Percentiles rank a stretch among this genome's conserved stretches.
Conservation (phyloP, 768 basidiomycete genomes). For the Paxillus ammoniavirescens region DNA sequence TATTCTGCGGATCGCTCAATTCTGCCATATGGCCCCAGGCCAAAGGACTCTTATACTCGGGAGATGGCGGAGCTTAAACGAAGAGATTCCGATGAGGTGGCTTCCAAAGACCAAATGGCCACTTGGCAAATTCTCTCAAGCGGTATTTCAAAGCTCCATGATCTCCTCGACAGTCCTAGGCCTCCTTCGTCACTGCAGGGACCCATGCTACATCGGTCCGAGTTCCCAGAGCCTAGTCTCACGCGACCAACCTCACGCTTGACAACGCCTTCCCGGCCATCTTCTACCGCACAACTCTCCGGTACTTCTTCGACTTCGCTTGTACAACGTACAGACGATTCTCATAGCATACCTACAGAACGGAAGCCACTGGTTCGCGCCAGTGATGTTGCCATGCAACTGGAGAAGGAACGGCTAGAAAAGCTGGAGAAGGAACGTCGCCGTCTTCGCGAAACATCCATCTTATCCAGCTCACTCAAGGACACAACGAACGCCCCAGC, state of each 20-base stretch:
- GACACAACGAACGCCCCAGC: conserved; percentile 26
- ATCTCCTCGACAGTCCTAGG: conserved; percentile 44
- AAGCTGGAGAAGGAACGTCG: conserved; percentile 31
- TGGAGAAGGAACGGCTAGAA: conserved; percentile 46
- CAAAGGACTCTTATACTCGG: conserved; percentile 17
- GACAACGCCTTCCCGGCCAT: conserved; percentile 19
- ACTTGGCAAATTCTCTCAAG: conserved; percentile 17
- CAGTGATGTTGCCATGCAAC: conserved; percentile 51
- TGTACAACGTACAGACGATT: conserved; percentile 14
- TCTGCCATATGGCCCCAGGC: conserved; percentile 15
- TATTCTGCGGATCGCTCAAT: conserved; percentile 22
- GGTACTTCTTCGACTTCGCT: conserved; percentile 19
- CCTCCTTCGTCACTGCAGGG: conserved; percentile 40
- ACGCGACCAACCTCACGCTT: conserved; percentile 22
- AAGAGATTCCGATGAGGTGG: conserved; percentile 17
- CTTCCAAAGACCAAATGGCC: conserved; percentile 27
- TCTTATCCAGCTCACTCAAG: conserved; percentile 22
- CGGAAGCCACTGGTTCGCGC: conserved; percentile 43
- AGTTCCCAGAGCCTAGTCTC: conserved; percentile 24
- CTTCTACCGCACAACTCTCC: conserved; percentile 19
- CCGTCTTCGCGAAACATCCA: conserved; percentile 20
- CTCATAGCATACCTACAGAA: conserved; percentile 4
- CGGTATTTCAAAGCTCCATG: conserved; percentile 41
- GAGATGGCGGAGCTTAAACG: conserved; percentile 24
- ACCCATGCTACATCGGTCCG: conserved; percentile 34